Conservation (phyloP, 345 rosid species). For the Hibiscus trionum region DNA sequence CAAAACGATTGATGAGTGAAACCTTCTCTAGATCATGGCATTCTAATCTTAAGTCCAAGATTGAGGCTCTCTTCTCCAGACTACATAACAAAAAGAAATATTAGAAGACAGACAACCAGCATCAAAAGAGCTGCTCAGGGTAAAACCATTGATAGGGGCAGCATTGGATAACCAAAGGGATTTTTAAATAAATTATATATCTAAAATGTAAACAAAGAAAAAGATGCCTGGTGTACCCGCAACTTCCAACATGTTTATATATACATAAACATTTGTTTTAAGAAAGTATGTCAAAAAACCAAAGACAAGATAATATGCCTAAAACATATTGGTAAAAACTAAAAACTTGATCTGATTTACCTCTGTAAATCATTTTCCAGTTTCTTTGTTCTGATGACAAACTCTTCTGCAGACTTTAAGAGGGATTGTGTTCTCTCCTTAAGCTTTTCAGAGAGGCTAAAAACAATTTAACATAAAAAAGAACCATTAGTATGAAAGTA, state of each 20-base stretch:
- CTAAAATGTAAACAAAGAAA: not conserved
- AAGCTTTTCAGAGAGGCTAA: constrained; percentile 38
- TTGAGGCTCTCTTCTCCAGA: constrained; percentile 53
- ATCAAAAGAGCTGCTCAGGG: not conserved
- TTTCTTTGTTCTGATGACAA: constrained; percentile 25
- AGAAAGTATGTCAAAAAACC: not conserved
- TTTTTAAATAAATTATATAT: not conserved
- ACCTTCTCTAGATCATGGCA: too few species aligned
- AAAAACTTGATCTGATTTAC: constrained; percentile 25
- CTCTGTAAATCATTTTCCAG: too few species aligned
- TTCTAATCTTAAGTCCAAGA: constrained; percentile 46
- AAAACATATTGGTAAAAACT: not conserved
- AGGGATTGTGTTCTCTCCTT: constrained; percentile 38
- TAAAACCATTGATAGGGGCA: not conserved
- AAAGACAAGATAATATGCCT: too few species aligned
- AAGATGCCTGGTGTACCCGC: not conserved
- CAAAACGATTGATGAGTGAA: too few species aligned
- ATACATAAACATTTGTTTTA: not conserved
- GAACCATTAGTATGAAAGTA: not conserved
- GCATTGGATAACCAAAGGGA: constrained; percentile 6
- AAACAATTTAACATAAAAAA: not conserved
- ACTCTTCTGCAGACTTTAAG: constrained; percentile 54
- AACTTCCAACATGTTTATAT: not conserved
- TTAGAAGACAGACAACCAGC: not conserved
- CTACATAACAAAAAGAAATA: constrained; percentile 31